These are phyloP conservation scores for Coemansia sp. DNA, from an alignment of 192 early-diverging fungal genomes.

Conservation along the genomic window DNA sequence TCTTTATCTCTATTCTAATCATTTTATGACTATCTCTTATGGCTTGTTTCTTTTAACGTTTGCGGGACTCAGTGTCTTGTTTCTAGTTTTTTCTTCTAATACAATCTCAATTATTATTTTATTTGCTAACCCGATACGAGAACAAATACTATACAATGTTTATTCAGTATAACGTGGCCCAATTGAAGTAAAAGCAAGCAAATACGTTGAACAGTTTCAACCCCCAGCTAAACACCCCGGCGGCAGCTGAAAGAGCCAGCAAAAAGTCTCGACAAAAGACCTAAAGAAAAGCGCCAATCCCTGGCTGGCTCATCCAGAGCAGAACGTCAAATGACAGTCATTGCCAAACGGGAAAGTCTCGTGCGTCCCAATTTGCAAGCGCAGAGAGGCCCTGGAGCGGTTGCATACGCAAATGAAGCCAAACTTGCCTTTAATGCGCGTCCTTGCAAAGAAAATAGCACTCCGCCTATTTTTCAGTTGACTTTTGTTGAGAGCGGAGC, in stretches of 20 bases:
- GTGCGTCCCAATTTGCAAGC: background rate
- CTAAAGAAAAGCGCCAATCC: too few species aligned
- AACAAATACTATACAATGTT: too few species aligned
- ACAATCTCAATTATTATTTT: background rate
- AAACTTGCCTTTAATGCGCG: background rate
- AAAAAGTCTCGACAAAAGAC: too few species aligned
- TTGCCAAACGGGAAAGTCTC: too few species aligned
- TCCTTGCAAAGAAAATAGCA: background rate
- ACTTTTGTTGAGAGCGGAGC: background rate
- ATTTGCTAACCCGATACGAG: background rate
- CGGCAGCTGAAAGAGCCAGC: too few species aligned
- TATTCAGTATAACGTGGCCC: too few species aligned
- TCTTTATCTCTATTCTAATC: background rate
- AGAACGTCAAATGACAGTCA: too few species aligned
- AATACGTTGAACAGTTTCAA: too few species aligned
- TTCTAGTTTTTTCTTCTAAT: background rate
- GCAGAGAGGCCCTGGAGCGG: background rate
- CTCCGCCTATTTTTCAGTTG: background rate
- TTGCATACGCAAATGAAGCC: background rate
- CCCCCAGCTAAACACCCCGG: too few species aligned
- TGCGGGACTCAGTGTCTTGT: constrained; percentile 4
- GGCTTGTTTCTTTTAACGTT: constrained; percentile 2
- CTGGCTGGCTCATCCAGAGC: too few species aligned
- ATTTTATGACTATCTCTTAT: constrained; percentile 3
- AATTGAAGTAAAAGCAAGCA: too few species aligned